Evolutionary conservation across 2,329 filamentous ascomycete genomes (phyloP).

Genomic region (Periconia sp.): DNA sequence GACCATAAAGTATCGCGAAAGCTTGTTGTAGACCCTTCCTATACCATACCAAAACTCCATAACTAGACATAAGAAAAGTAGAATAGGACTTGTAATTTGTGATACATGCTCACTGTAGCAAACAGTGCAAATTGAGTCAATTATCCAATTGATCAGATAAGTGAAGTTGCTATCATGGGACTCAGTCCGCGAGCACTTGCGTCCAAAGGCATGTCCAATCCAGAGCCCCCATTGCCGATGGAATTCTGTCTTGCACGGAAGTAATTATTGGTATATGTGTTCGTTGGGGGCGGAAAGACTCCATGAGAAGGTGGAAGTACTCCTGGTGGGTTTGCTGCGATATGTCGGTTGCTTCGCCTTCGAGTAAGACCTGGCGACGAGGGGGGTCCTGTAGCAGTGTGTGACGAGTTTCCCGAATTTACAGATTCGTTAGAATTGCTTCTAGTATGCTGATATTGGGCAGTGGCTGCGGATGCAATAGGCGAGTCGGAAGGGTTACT

Average conservation of each 20-base stretch:
- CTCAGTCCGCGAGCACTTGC: constrained; percentile 30
- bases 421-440: constrained; percentile 43
- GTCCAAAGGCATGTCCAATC: constrained; percentile 36
- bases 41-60: neutral
- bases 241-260: constrained; percentile 36
- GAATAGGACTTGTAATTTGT: neutral
- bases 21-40: too few species aligned
- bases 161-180: constrained; percentile 40
- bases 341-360: constrained; percentile 45
- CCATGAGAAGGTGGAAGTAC: constrained; percentile 29
- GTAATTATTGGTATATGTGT: constrained; percentile 35
- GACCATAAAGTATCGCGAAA: too few species aligned
- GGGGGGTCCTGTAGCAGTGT: constrained; percentile 30
- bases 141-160: constrained; percentile 28
- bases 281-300: constrained; percentile 27
- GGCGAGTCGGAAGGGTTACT: constrained; percentile 26
- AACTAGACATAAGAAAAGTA: neutral
- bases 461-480: constrained; percentile 9
- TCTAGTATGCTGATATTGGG: constrained; percentile 29
- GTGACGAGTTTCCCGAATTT: constrained; percentile 35
- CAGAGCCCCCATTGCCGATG: constrained; percentile 17
- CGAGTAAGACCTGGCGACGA: constrained; percentile 38
- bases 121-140: too few species aligned
- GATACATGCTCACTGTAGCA: neutral
- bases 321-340: constrained; percentile 28